Base-by-base conservation (phyloP, 495 filamentous ascomycete genomes). In the Cercophora sp. region DNA sequence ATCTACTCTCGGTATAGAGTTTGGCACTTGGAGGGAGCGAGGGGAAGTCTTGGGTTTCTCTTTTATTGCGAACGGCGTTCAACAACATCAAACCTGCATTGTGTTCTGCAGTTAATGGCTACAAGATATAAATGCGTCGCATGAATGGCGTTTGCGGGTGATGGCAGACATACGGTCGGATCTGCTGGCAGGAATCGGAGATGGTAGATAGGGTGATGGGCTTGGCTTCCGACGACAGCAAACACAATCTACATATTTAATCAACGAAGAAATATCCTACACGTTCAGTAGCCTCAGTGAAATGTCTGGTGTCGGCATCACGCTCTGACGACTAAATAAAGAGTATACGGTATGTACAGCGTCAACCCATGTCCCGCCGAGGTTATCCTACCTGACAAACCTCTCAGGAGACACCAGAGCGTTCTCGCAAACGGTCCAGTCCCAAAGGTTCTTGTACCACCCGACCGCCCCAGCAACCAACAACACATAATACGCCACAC, bases 401-500 rank as follows among this genome's bases (percentile, higher is more conserved):
- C 58, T 63, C 19, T 39, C 47, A 63, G 78, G 51, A 34, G 49
- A 31, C 24, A 73, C 62, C 51, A 83, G 52, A 11, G 73, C 78
- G 55, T 78, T 73, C 15, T 24, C 52, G 25, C 77, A 81, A 63
- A 87, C 79, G 0, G 90, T 94, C 68, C 94, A 70, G n/a, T 70
- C 65, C 79, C 85, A 94, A 39, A 96, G 61, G 25, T 74, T 61
- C 57, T 60, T 76, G 52, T 79, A 89, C 70, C 89, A 98, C 1
- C 75, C 71, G 27, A 82, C 64, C 0, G 86, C 85, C 4, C 93
- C 93, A 2, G 63, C 76, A 11, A 92, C 69, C 0, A 97, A 71
- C 25, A 95, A 62, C 3, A 72, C 44, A 67, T 96, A 96, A 63
- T 96, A 97, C 5, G 72, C 76, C 19, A 89, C 70, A 4, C 86